Evolutionary conservation across 2,329 filamentous ascomycete species (phyloP).

Genomic region (Arthroderma sp.): DNA sequence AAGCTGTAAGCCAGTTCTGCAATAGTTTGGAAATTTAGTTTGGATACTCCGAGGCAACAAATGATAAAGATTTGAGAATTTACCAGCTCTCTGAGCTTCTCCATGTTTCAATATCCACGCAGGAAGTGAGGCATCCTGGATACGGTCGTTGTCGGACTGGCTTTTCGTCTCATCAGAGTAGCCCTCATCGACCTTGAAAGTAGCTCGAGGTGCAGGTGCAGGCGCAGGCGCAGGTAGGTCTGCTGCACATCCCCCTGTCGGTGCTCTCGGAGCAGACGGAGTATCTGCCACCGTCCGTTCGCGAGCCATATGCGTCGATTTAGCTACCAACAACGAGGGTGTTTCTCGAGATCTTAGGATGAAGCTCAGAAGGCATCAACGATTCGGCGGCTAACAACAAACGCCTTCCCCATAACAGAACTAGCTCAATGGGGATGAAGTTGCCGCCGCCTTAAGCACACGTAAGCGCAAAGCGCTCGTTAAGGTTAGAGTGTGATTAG

Average conservation of each 20-base stretch:
- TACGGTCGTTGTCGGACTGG: constrained; percentile 28
- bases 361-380: constrained; percentile 2
- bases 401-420: too few relatives aligned
- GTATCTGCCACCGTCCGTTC: constrained; percentile 13
- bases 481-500: too few relatives aligned
- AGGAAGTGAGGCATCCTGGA: constrained; percentile 33
- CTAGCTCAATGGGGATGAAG: too few relatives aligned
- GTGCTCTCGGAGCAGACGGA: constrained; percentile 16
- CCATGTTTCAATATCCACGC: constrained; percentile 42
- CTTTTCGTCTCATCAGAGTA: constrained; percentile 63
- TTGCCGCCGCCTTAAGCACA: too few relatives aligned
- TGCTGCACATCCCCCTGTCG: constrained; percentile 16
- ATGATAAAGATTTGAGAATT: constrained; percentile 9
- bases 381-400: too few relatives aligned
- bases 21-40: not conserved
- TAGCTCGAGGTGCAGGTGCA: constrained; percentile 11
- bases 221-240: constrained; percentile 19
- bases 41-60: not conserved
- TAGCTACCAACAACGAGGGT: not conserved
- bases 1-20: constrained; percentile 70
- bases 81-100: constrained; percentile 44
- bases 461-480: too few relatives aligned
- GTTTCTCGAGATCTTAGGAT: constrained; percentile 16
- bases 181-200: constrained; percentile 63
- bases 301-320: constrained; percentile 5